Conservation (phyloP, 2,329 filamentous ascomycete genomes). For the Colletotrichum plurivorum region DNA sequence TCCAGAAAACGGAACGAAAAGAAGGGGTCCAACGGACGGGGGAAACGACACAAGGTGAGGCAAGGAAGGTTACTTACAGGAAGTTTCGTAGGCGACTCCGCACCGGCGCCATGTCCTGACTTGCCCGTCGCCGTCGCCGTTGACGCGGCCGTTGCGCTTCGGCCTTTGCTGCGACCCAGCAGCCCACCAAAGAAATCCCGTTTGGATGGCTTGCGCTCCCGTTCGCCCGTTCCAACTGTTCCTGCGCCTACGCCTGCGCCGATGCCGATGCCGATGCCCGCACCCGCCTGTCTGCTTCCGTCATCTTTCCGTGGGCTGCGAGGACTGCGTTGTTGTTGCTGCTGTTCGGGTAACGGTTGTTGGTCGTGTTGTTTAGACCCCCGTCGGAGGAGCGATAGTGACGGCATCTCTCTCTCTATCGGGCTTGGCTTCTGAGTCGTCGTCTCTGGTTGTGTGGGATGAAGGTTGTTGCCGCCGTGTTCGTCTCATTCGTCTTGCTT, state of each 20-base stretch:
- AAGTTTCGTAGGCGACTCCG: constrained; percentile 36
- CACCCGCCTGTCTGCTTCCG: background rate
- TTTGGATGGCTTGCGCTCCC: constrained; percentile 47
- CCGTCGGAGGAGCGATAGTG: constrained; percentile 49
- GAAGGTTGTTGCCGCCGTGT: constrained; percentile 9
- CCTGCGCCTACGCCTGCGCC: constrained; percentile 18
- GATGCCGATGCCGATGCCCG: constrained; percentile 5
- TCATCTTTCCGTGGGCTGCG: constrained; percentile 19
- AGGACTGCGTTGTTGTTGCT: constrained; percentile 24
- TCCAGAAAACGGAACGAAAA: background rate
- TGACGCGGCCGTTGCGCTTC: constrained; percentile 23
- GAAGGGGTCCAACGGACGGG: background rate
- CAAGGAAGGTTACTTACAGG: constrained; percentile 25
- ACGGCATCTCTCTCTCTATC: constrained; percentile 46
- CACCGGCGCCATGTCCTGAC: constrained; percentile 28
- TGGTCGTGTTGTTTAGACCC: constrained; percentile 42
- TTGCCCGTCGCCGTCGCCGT: constrained; percentile 20
- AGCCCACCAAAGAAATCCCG: constrained; percentile 50
- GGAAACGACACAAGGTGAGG: background rate
- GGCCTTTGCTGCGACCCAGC: constrained; percentile 45
- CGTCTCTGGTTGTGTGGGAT: constrained; percentile 7
- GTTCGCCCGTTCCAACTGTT: constrained; percentile 25
- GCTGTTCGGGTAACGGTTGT: constrained; percentile 20
- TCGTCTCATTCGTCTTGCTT: constrained; percentile 31
- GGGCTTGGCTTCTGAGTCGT: constrained; percentile 7